Evolutionary conservation across 805 yeast species (phyloP), one percentile per base, ranked within the genome.

Genomic region (Yamadazyma phyllophila): DNA sequence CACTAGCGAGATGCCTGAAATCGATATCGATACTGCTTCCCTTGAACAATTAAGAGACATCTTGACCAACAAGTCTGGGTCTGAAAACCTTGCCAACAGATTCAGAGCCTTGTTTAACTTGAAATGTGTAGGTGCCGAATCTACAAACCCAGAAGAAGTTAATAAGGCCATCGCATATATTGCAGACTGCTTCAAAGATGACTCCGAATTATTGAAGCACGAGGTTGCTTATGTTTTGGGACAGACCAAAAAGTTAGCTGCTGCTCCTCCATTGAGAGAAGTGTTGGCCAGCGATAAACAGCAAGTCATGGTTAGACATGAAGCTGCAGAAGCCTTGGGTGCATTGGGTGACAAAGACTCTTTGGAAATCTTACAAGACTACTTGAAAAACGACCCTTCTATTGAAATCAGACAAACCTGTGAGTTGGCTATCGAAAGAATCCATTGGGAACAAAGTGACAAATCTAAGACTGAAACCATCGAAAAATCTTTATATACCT

Each of bases 281-380:
- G 96, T 89, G 16, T 76, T 94, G 57, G 67, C 69, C 40, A 82
- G 84, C 63, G 59, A 62, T 17, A 54, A 72, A 12, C 98, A 92
- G 71, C 94, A 87, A 62, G 75, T 87, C 49, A 94, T 94, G 98
- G 99, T 94, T 31, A 85, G 99, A 66, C 99, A 94, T 66, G 99
- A 94, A 67, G 99, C 99, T 13, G 99, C 99, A 7, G 99, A 94
- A 69, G 99, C 98, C 36, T 75, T 94, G 45, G 99, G 99, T 50
- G 99, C 99, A 36, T 74, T 94, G 43, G 96, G 96, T 39, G 96
- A 90, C 65, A 65, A 68, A 34, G 84, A 79, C 5, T 85, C 96
- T 11, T 65, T 94, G 45, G 78, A 73, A 1, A 62, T 90, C 39
- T 77, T 94, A 55, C 68, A 78, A 50, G 70, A 82, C 44, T 89